Conservation (phyloP, 345 rosid species). For the Ceriops tagal region DNA sequence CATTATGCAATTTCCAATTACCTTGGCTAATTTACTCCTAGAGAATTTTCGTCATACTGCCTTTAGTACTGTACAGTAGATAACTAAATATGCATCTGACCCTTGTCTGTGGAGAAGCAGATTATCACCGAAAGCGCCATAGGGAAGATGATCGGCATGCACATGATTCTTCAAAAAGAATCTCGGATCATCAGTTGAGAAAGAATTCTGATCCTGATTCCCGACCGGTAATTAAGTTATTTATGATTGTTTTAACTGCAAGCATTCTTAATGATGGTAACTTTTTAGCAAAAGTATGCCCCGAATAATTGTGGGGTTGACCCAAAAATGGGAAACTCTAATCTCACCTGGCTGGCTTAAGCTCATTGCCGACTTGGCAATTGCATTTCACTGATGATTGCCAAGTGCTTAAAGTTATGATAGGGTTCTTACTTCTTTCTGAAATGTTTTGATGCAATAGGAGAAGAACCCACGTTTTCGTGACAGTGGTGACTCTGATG, state of each 20-base stretch:
- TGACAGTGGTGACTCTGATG: conserved; percentile 92
- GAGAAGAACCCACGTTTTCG: conserved; percentile 99
- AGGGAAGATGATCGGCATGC: conserved; percentile 82
- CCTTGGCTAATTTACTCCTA: background rate
- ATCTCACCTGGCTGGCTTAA: background rate
- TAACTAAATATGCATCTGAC: conserved; percentile 3
- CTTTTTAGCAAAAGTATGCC: background rate
- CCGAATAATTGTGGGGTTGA: background rate
- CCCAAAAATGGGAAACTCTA: background rate
- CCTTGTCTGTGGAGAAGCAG: conserved; percentile 33
- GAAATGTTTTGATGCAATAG: conserved; percentile 35
- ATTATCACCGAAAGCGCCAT: conserved; percentile 68
- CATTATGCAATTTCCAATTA: background rate
- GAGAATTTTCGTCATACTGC: background rate
- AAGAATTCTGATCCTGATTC: conserved; percentile 60
- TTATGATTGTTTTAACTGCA: background rate
- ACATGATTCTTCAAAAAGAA: conserved; percentile 63
- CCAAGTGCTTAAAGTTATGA: background rate
- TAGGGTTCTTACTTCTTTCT: background rate
- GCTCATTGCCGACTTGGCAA: background rate
- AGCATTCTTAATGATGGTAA: no score
- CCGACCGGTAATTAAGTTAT: conserved; percentile 50
- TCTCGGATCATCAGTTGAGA: conserved; percentile 56
- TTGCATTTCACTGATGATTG: background rate
- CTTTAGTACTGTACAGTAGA: background rate